Base-by-base conservation (phyloP, 352 stramenopile genomes). In the Phytophthora citricola region DNA sequence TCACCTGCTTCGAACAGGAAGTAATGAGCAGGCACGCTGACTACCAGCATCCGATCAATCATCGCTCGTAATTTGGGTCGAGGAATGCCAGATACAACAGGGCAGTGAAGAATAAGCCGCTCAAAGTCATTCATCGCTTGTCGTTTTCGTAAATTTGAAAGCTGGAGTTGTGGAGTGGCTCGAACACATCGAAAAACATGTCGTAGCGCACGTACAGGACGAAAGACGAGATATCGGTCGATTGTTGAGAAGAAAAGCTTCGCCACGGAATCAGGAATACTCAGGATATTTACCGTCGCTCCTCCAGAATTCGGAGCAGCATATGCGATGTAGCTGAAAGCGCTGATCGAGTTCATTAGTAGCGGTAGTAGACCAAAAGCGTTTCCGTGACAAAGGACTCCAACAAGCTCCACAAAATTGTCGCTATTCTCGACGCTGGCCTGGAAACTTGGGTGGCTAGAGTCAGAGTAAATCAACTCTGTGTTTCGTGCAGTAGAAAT, bases 361-460 rank as follows among this genome's bases (percentile, higher is more conserved):
- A 87, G 66, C 22, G 82, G 68, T 1, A 82, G 52, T 11, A 85
- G 74, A 1, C 76, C 76, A 50, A 87, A 87, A 0, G 65, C 63
- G 39, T 67, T 73, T 3, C 74, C 73, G 14, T 45, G 49, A 12
- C 71, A 62, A 17, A 87, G 58, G 39, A 84, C 71, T 29, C 74
- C 78, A 4, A 87, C 53, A 15, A 65, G 69, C 39, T 82, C 66
- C 12, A 75, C 58, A 5, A 60, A 65, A 2, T 55, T 22, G 20
- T 20, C 17, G 17, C 17, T 20, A 20, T 20, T 20, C 17, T 9
- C 22, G 27, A 31, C 27, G 8, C 27, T 31, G 27, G 27, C 8
- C 27, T 5, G 27, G 8, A 5, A 7, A 31, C 8, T 31, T 31
- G 27, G 17, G 17, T 20, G 8, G 27, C 27, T 31, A 31, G 27